Evolutionary conservation across 805 yeast species (phyloP).

Genomic region (Yueomyces sp.): DNA sequence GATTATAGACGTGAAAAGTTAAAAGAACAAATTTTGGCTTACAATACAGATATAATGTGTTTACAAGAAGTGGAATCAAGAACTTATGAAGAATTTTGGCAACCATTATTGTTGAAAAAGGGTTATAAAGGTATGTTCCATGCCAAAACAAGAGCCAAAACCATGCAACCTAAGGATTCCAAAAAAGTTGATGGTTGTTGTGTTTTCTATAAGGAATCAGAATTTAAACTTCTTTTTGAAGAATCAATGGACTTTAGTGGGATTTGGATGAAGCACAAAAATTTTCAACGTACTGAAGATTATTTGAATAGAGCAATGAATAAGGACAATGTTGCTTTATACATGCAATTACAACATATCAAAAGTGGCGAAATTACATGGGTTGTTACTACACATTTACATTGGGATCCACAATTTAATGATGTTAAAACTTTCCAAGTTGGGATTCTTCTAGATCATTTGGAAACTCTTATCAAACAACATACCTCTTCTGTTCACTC

Average conservation of each 20-base stretch:
- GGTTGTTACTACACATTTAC: conserved; percentile 85
- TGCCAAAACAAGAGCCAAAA: conserved; percentile 83
- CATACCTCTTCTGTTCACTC: conserved; percentile 28
- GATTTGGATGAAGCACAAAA: conserved; percentile 67
- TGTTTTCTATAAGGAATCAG: conserved; percentile 60
- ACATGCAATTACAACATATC: conserved; percentile 59
- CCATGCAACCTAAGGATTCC: conserved; percentile 69
- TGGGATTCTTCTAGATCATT: conserved; percentile 79
- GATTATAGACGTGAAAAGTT: conserved; percentile 70
- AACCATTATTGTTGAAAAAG: conserved; percentile 50
- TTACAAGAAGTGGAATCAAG: conserved; percentile 91
- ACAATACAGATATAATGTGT: conserved; percentile 68
- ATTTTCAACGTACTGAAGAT: conserved; percentile 86
- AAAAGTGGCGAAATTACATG: conserved; percentile 60
- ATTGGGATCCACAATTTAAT: conserved; percentile 94
- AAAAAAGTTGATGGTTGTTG: conserved; percentile 97
- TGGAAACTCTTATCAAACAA: conserved; percentile 50
- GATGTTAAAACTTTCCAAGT: conserved; percentile 96
- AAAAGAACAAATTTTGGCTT: conserved; percentile 54
- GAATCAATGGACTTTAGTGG: conserved; percentile 72
- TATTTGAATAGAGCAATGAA: conserved; percentile 91
- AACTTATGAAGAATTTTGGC: conserved; percentile 79
- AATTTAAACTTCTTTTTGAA: conserved; percentile 59
- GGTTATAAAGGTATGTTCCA: conserved; percentile 78
- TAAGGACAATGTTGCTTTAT: conserved; percentile 83